Evolutionary conservation across 306 rosid genomes (phyloP).

Genomic region (Citrullus colocynthis): DNA sequence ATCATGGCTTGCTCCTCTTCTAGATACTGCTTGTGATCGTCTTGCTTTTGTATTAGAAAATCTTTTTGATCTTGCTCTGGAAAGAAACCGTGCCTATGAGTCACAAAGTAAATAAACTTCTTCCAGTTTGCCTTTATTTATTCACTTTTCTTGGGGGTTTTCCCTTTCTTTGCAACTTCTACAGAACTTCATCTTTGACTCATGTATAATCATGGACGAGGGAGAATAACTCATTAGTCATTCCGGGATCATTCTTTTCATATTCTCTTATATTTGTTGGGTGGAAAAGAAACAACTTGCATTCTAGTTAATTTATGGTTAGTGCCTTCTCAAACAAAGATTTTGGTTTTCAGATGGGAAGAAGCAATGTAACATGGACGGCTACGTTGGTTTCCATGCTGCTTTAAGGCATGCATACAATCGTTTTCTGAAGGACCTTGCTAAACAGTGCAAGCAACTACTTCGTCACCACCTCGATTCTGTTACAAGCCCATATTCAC

Average conservation of each 20-base stretch:
- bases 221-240: background rate
- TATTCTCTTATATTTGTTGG: background rate
- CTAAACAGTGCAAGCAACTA: conserved; percentile 78
- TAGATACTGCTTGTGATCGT: conserved; percentile 89
- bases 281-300: background rate
- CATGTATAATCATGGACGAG: background rate
- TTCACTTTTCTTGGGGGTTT: background rate
- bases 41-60: conserved; percentile 81
- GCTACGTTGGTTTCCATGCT: conserved; percentile 87
- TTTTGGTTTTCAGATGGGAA: conserved; percentile 40
- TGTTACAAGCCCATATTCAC: conserved; percentile 91
- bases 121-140: background rate
- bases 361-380: conserved; percentile 66
- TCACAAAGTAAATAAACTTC: conserved; percentile 34
- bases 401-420: conserved; percentile 67
- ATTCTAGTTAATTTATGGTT: background rate
- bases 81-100: conserved; percentile 48
- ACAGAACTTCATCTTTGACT: background rate
- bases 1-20: conserved; percentile 98
- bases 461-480: conserved; percentile 88
- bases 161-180: background rate
- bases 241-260: background rate
- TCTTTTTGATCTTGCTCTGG: conserved; percentile 84
- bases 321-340: background rate
- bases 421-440: conserved; percentile 64